These are phyloP conservation scores for Ananas comosus DNA, from an alignment of 176 grass and related monocot genomes.

Conservation along the genomic window DNA sequence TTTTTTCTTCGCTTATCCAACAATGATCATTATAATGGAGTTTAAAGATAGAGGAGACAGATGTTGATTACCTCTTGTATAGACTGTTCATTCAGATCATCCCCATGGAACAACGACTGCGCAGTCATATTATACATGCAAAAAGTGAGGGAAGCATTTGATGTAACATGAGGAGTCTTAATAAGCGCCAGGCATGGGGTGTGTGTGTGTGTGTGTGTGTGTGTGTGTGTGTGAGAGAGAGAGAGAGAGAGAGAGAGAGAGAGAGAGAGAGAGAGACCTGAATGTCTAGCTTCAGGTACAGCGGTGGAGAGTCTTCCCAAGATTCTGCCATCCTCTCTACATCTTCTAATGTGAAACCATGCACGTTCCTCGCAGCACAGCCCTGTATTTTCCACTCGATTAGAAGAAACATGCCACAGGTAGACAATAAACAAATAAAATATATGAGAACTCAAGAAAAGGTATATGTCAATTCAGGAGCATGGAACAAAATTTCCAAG, in stretches of 20 bases:
- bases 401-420: constrained; percentile 19
- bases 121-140: constrained; percentile 11
- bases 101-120: constrained; percentile 81
- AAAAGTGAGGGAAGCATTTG: constrained; percentile 19
- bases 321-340: constrained; percentile 75
- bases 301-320: constrained; percentile 81
- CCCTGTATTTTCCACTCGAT: constrained; percentile 44
- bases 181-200: no score
- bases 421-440: background rate
- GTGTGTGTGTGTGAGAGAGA: no score
- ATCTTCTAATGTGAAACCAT: constrained; percentile 68
- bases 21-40: no score
- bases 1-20: no score
- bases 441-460: background rate
- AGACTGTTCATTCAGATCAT: constrained; percentile 60
- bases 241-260: background rate
- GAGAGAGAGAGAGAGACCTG: constrained; percentile 41
- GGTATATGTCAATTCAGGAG: background rate
- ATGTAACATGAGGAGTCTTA: background rate
- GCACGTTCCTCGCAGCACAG: constrained; percentile 88
- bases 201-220: background rate
- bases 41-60: background rate
- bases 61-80: constrained; percentile 77
- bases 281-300: constrained; percentile 78
- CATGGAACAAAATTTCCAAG: background rate